Evolutionary conservation across 352 stramenopile species (phyloP).

Genomic region (Globisporangium solare): DNA sequence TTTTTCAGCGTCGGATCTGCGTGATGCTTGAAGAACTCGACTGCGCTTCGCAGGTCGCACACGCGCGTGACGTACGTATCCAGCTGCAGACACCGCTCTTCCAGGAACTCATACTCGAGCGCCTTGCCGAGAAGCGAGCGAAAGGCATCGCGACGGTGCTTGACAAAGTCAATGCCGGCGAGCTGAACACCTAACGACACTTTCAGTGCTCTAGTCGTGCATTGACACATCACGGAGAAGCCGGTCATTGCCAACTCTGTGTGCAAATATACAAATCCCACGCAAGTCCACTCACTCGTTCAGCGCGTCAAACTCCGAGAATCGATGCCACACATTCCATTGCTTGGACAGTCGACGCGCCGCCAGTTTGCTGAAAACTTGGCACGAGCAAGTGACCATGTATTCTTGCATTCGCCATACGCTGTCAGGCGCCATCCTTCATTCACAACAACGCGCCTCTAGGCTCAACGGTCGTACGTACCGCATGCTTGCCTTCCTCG

Average conservation of each 20-base stretch:
- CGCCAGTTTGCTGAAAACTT: slow-evolving; percentile 45
- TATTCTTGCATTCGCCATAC: slow-evolving; percentile 37
- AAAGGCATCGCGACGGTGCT: slow-evolving; percentile 47
- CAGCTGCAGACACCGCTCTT: slow-evolving; percentile 43
- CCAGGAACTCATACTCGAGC: slow-evolving; percentile 55
- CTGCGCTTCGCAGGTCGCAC: slow-evolving; percentile 31
- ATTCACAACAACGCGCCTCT: not conserved
- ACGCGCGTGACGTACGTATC: slow-evolving; percentile 48
- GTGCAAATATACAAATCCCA: not conserved
- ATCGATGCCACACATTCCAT: slow-evolving; percentile 63
- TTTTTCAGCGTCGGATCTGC: slow-evolving; percentile 38
- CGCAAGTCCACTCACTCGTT: slow-evolving; percentile 26
- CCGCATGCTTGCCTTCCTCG: slow-evolving; percentile 41
- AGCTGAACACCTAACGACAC: slow-evolving; percentile 40
- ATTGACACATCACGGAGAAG: not conserved
- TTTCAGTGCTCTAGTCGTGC: slow-evolving; percentile 29
- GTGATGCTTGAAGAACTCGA: slow-evolving; percentile 63
- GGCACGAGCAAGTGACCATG: slow-evolving; percentile 53
- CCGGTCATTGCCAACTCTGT: not conserved
- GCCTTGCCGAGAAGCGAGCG: slow-evolving; percentile 40
- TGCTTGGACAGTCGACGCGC: slow-evolving; percentile 46
- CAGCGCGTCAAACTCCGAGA: slow-evolving; percentile 58
- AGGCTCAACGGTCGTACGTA: slow-evolving; percentile 11
- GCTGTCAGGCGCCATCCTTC: not conserved
- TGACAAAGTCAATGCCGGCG: slow-evolving; percentile 43